Percentiles rank a stretch among this genome's conserved stretches.
phyloP scores from a whole-genome alignment of 176 grass and related monocot species.

The Triticum dicoccoides region DNA sequence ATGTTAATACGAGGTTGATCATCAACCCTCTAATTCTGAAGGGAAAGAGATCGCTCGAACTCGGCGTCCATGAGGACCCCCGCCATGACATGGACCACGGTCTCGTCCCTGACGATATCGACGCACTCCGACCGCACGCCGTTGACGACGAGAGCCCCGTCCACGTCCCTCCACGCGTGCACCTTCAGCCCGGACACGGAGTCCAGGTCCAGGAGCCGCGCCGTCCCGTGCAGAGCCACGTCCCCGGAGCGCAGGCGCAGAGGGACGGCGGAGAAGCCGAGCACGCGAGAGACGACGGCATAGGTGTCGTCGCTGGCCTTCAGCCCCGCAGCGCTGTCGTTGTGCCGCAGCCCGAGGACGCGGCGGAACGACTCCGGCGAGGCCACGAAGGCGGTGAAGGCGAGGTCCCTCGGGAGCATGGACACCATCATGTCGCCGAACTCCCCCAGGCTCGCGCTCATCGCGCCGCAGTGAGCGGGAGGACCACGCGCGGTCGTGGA shows the following conservation, averaged over 20 bases:
- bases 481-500: background rate
- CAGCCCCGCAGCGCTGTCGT: background rate
- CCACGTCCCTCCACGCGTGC: conserved; percentile 41
- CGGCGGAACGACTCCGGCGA: conserved; percentile 43
- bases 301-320: conserved; percentile 37
- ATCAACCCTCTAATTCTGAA: conserved; percentile 9
- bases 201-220: conserved; percentile 37
- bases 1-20: too few species aligned
- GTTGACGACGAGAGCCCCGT: conserved; percentile 66
- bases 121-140: conserved; percentile 71
- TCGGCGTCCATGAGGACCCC: conserved; percentile 86
- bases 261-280: conserved; percentile 77
- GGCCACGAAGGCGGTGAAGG: conserved; percentile 79
- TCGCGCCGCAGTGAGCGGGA: background rate
- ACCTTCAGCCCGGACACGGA: conserved; percentile 73
- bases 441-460: conserved; percentile 31
- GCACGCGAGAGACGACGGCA: conserved; percentile 70
- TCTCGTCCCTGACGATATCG: conserved; percentile 50
- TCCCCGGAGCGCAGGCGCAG: conserved; percentile 34
- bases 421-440: conserved; percentile 78
- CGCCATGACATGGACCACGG: conserved; percentile 59
- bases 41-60: conserved; percentile 77
- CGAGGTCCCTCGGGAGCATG: conserved; percentile 72
- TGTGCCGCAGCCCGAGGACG: conserved; percentile 34
- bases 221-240: conserved; percentile 25